A percentile compares a stretch with the other conserved stretches of the same genome.
These are phyloP conservation scores for Trypanosoma congolense DNA, from an alignment of 208 protist species.

Conservation along the genomic window DNA sequence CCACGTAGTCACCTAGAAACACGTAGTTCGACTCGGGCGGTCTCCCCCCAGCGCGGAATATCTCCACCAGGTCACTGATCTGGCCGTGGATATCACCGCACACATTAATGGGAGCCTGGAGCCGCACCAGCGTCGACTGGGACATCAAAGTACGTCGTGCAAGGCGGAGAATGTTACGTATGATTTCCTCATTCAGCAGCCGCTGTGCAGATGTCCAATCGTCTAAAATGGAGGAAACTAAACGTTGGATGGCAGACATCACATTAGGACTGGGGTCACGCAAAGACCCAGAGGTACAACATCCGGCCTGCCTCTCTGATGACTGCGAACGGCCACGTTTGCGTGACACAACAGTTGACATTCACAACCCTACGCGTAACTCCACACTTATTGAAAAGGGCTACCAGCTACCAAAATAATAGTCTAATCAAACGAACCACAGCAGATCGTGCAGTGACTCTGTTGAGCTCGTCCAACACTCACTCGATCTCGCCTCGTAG, in stretches of 20 bases:
- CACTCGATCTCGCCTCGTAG: too few relatives aligned
- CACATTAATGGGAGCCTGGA: conserved; percentile 77
- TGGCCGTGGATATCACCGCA: conserved; percentile 96
- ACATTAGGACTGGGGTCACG: conserved; percentile 5
- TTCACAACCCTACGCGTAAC: background rate
- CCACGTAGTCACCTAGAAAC: conserved; percentile 90
- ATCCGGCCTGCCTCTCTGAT: conserved; percentile 8
- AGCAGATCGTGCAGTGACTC: too few relatives aligned
- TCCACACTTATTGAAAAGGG: too few relatives aligned
- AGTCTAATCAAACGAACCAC: too few relatives aligned
- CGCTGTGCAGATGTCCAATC: conserved; percentile 36
- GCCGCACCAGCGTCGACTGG: conserved; percentile 73
- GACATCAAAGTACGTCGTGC: conserved; percentile 53
- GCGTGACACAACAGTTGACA: conserved; percentile 15
- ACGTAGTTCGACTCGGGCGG: conserved; percentile 70
- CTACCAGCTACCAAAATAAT: too few relatives aligned
- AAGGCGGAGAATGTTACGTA: conserved; percentile 42
- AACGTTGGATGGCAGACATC: conserved; percentile 14
- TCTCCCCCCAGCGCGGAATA: conserved; percentile 88
- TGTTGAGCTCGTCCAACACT: too few relatives aligned
- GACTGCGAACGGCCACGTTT: conserved; percentile 17
- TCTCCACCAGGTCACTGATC: conserved; percentile 93
- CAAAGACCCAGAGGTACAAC: background rate
- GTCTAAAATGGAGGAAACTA: conserved; percentile 27
- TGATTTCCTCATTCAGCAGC: conserved; percentile 45